Percentiles rank a stretch among this genome's conserved stretches.
These are phyloP conservation scores for Balamuthia mandrillaris DNA, from an alignment of 208 protist species.

Conservation along the genomic window DNA sequence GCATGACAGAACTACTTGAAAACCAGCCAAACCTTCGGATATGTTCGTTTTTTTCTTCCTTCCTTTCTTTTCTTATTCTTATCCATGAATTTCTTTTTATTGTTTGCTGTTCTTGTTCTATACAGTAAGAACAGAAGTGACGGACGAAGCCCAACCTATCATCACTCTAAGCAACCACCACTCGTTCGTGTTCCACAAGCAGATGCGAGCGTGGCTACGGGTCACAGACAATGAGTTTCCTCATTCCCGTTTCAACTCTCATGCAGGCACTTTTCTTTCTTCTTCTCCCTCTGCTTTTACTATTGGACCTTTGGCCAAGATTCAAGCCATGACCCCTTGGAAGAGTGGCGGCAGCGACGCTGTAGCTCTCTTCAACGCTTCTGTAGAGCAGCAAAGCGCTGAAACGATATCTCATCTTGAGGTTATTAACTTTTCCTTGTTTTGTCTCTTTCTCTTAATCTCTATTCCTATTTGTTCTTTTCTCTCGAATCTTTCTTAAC, in stretches of 20 bases:
- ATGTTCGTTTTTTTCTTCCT: no score
- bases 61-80: no score
- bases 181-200: background rate
- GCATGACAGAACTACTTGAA: no score
- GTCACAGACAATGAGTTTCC: background rate
- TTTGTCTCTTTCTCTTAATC: background rate
- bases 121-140: no score
- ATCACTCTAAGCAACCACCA: no score
- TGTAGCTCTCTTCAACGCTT: background rate
- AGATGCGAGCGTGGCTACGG: background rate
- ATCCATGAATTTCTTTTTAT: no score
- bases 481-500: background rate
- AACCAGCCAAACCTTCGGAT: no score
- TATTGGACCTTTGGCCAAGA: background rate
- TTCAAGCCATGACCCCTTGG: background rate
- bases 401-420: slow-evolving; percentile 16
- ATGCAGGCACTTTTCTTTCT: background rate
- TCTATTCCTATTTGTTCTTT: background rate
- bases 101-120: no score
- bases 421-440: background rate
- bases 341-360: background rate
- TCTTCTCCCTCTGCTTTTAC: background rate
- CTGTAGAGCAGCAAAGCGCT: background rate
- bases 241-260: background rate
- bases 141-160: no score